A percentile compares a stretch with the other conserved stretches of the same genome.
Evolutionary conservation across 139 green algal genomes (phyloP).

Genomic region (Diplosphaera chodatii): DNA sequence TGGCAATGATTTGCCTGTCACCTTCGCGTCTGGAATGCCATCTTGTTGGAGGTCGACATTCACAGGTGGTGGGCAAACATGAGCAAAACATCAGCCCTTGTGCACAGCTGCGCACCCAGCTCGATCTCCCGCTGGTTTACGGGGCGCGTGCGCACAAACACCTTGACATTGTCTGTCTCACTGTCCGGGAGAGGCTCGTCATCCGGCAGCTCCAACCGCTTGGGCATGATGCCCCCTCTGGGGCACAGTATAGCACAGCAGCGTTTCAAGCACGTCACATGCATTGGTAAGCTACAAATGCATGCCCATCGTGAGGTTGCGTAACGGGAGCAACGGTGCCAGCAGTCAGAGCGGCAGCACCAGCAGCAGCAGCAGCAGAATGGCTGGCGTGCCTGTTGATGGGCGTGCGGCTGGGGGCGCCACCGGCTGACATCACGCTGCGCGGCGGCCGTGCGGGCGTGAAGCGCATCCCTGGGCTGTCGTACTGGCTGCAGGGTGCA

Average conservation of each 20-base stretch:
- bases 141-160: slow-evolving; percentile 37
- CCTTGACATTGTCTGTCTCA: slow-evolving; percentile 26
- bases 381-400: neutral
- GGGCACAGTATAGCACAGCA: no score
- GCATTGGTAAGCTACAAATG: no score
- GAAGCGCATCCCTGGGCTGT: neutral
- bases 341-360: no score
- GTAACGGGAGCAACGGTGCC: no score
- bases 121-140: slow-evolving; percentile 23
- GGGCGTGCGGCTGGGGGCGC: neutral
- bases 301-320: no score
- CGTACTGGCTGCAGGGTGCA: neutral
- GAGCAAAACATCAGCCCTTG: no score
- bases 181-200: neutral
- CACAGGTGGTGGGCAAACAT: no score
- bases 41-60: no score
- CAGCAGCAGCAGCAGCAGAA: no score
- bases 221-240: neutral
- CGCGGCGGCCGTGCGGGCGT: neutral
- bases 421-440: neutral
- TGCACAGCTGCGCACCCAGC: neutral
- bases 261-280: no score
- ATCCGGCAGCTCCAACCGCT: neutral
- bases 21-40: no score
- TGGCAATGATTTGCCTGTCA: no score